These are phyloP conservation scores for Phytophthora macrochlamydospora DNA, from an alignment of 352 stramenopile genomes.

Conservation along the genomic window DNA sequence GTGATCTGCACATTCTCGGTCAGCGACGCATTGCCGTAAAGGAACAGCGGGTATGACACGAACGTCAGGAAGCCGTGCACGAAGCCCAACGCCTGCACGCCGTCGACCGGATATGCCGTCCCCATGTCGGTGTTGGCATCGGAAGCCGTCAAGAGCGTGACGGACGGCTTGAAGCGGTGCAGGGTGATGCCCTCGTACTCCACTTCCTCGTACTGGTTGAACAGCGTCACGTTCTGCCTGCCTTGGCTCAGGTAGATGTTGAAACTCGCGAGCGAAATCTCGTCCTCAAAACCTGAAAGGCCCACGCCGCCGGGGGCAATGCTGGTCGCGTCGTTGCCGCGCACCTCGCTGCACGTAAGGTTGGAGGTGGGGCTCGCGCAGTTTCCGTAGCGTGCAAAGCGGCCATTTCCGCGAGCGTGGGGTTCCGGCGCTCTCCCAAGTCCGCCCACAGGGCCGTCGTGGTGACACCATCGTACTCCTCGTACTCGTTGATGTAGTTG, in stretches of 20 bases:
- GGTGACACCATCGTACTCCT: slow-evolving; percentile 53
- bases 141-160: slow-evolving; percentile 36
- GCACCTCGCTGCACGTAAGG: slow-evolving; percentile 60
- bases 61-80: slow-evolving; percentile 59
- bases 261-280: slow-evolving; percentile 40
- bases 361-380: slow-evolving; percentile 50
- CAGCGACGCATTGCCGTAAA: slow-evolving; percentile 57
- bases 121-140: slow-evolving; percentile 35
- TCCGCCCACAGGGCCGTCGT: slow-evolving; percentile 46
- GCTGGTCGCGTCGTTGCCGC: slow-evolving; percentile 57
- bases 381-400: slow-evolving; percentile 57
- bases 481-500: slow-evolving; percentile 59
- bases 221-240: slow-evolving; percentile 65
- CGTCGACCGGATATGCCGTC: slow-evolving; percentile 53
- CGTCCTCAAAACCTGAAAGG: slow-evolving; percentile 52
- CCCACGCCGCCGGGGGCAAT: slow-evolving; percentile 48
- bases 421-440: slow-evolving; percentile 48
- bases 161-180: slow-evolving; percentile 53
- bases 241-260: slow-evolving; percentile 62
- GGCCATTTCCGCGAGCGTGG: slow-evolving; percentile 50
- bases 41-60: slow-evolving; percentile 64
- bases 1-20: slow-evolving; percentile 54
- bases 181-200: slow-evolving; percentile 55
- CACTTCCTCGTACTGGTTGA: slow-evolving; percentile 44
- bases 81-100: slow-evolving; percentile 59